Evolutionary conservation across 371 early-diverging fungal species (phyloP).

Genomic region (Syncephalastrum sp.): DNA sequence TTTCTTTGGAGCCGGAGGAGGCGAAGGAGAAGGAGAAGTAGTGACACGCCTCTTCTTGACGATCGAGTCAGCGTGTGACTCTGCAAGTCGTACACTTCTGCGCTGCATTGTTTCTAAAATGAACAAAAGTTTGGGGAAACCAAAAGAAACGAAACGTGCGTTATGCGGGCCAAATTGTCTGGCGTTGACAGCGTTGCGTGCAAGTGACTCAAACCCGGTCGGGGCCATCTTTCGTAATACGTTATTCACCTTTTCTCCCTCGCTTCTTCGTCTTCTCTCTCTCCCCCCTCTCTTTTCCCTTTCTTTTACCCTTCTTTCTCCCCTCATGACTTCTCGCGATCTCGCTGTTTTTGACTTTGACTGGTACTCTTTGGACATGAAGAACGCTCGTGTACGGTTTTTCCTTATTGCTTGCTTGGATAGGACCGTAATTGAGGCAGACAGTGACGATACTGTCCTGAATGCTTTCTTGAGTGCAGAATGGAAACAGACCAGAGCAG

Average conservation of each 20-base stretch:
- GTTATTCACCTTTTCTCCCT: neutral
- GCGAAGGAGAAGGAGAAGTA: too few species aligned
- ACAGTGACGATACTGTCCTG: conserved; percentile 69
- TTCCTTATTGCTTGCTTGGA: neutral
- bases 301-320: conserved; percentile 1
- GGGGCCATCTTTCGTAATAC: too few species aligned
- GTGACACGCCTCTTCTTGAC: too few species aligned
- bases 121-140: conserved; percentile 25
- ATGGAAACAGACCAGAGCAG: conserved; percentile 23
- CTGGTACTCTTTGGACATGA: conserved; percentile 41
- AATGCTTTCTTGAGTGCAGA: conserved; percentile 40
- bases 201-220: too few species aligned
- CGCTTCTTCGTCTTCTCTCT: neutral
- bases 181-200: too few species aligned
- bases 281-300: conserved; percentile 3
- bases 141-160: too few species aligned
- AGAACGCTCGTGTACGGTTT: neutral
- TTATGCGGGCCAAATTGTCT: too few species aligned
- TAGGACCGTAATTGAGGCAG: conserved; percentile 74
- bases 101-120: conserved; percentile 51
- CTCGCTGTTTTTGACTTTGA: conserved; percentile 77
- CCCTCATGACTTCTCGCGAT: conserved; percentile 12
- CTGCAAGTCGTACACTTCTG: conserved; percentile 35
- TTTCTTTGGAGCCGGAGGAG: too few species aligned
- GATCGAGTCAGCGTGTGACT: too few species aligned